Conservation (phyloP, 768 basidiomycete species). For the Phylloporus sp. region DNA sequence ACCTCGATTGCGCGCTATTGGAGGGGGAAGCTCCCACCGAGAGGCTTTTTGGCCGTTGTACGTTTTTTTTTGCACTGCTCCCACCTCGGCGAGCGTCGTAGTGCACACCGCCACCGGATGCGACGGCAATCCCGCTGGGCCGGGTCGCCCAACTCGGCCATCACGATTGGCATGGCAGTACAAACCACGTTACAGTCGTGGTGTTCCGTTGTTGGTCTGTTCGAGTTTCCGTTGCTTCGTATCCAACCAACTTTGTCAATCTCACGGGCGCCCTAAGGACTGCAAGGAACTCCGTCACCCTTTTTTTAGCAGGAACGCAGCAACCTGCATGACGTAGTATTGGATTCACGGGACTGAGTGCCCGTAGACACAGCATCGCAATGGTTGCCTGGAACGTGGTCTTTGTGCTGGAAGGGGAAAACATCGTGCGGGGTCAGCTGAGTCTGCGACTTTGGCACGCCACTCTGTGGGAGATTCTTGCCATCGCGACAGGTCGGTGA, state of each 20-base stretch:
- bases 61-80: background rate
- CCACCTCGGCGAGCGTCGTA: background rate
- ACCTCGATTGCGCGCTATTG: constrained; percentile 1
- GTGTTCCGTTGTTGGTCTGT: constrained; percentile 11
- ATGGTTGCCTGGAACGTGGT: background rate
- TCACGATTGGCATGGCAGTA: constrained; percentile 2
- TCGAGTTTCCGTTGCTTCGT: constrained; percentile 3
- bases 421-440: background rate
- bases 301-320: too few relatives aligned
- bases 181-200: background rate
- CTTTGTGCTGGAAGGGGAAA: background rate
- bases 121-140: background rate
- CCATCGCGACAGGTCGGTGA: constrained; percentile 1
- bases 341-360: background rate
- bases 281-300: too few relatives aligned
- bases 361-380: constrained; percentile 1
- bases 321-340: too few relatives aligned
- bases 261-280: background rate
- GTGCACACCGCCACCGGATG: background rate
- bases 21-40: background rate
- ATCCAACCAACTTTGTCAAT: background rate
- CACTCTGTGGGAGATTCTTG: background rate
- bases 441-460: too few relatives aligned
- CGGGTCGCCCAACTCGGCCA: background rate
- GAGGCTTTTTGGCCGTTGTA: background rate